Evolutionary conservation across 2,329 filamentous ascomycete genomes (phyloP).

Genomic region (Colletotrichum spinosum): DNA sequence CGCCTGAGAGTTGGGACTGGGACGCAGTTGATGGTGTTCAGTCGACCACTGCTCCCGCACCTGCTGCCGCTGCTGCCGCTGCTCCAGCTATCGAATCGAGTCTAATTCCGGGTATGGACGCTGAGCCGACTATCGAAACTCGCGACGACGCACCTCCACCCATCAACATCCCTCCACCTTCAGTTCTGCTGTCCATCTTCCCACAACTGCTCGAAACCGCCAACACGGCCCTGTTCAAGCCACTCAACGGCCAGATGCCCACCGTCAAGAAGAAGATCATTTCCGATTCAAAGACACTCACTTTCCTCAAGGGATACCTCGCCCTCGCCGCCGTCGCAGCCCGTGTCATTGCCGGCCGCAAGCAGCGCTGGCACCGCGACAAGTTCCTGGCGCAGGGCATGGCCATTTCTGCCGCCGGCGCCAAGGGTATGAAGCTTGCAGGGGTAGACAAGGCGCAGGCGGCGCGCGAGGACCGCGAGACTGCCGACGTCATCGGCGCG

Average conservation of each 20-base stretch:
- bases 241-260: conserved; percentile 68
- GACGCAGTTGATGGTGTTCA: conserved; percentile 52
- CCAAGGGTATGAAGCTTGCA: conserved; percentile 91
- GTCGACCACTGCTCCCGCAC: conserved; percentile 2
- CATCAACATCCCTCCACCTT: conserved; percentile 90
- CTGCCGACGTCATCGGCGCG: conserved; percentile 77
- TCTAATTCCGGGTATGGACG: conserved; percentile 2
- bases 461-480: conserved; percentile 87
- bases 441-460: conserved; percentile 86
- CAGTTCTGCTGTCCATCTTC: conserved; percentile 82
- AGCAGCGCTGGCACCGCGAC: conserved; percentile 91
- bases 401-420: conserved; percentile 82
- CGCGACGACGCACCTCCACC: conserved; percentile 68
- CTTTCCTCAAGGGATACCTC: conserved; percentile 75
- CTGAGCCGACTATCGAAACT: background rate
- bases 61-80: conserved; percentile 26
- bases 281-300: conserved; percentile 69
- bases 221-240: conserved; percentile 73
- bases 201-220: conserved; percentile 76
- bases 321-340: conserved; percentile 75
- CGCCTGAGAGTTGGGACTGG: conserved; percentile 61
- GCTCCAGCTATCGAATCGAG: conserved; percentile 4
- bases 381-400: conserved; percentile 86
- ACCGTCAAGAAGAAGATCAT: conserved; percentile 72
- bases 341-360: conserved; percentile 86